Percentiles rank a stretch among this genome's conserved stretches.
Evolutionary conservation across 1,139 yeast species (phyloP).

Genomic region (Saccharomyces hybrid): DNA sequence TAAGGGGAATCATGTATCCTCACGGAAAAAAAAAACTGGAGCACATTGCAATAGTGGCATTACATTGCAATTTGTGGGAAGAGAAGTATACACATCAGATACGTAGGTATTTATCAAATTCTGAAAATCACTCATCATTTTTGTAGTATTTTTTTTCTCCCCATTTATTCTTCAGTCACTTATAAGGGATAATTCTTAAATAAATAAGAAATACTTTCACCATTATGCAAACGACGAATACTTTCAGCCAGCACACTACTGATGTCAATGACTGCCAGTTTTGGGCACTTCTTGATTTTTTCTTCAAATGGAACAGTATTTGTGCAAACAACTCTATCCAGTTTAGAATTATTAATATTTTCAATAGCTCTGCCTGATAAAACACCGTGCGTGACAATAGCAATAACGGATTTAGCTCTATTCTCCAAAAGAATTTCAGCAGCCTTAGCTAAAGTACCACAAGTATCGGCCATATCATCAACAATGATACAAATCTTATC

Average conservation of each 20-base stretch:
- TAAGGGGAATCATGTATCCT: neutral
- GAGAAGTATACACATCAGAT: neutral
- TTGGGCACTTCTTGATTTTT: conserved; percentile 61
- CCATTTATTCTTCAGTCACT: neutral
- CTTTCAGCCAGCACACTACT: conserved; percentile 93
- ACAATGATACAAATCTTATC: conserved; percentile 83
- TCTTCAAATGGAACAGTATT: conserved; percentile 91
- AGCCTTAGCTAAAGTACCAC: conserved; percentile 94
- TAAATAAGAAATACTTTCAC: conserved; percentile 88
- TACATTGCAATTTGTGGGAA: neutral
- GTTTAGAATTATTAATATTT: conserved; percentile 69
- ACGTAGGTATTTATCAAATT: neutral
- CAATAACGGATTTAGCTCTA: conserved; percentile 79
- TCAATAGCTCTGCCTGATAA: conserved; percentile 82
- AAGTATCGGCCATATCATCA: conserved; percentile 98
- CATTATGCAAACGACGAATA: conserved; percentile 91
- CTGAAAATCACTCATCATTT: neutral
- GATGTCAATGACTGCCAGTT: conserved; percentile 75
- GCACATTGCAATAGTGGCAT: neutral
- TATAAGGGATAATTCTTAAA: conserved; percentile 66
- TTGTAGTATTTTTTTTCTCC: neutral
- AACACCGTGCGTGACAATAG: conserved; percentile 94
- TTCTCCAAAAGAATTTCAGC: conserved; percentile 81
- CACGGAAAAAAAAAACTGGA: neutral
- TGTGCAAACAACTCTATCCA: conserved; percentile 82